phyloP scores from a whole-genome alignment of 2,329 filamentous ascomycete genomes.

The Botrytis cinerea region DNA sequence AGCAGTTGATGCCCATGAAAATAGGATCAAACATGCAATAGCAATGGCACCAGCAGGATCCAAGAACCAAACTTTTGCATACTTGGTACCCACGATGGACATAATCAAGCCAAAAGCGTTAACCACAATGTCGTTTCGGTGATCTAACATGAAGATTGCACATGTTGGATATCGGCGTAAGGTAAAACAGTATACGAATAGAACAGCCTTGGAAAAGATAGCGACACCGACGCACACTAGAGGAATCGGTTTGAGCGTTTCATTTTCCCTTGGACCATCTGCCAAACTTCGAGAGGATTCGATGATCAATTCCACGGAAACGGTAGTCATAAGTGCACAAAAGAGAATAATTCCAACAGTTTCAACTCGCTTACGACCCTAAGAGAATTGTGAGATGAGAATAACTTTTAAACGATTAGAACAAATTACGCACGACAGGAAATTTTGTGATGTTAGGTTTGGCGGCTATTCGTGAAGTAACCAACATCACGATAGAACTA shows the following conservation, averaged over 20 bases:
- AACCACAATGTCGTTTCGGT: constrained; percentile 95
- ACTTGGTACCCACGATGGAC: constrained; percentile 84
- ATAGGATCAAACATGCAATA: constrained; percentile 74
- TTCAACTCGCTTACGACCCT: constrained; percentile 64
- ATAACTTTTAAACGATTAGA: neutral
- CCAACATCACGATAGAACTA: constrained; percentile 81
- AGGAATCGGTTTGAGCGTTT: constrained; percentile 68
- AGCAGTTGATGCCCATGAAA: constrained; percentile 81
- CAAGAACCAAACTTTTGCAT: constrained; percentile 77
- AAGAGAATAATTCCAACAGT: constrained; percentile 96
- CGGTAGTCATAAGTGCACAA: constrained; percentile 92
- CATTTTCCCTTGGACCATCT: constrained; percentile 47
- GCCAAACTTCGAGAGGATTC: constrained; percentile 75
- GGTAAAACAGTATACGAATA: constrained; percentile 93
- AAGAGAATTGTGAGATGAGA: neutral
- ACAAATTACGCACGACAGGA: constrained; percentile 14
- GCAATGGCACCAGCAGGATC: constrained; percentile 90
- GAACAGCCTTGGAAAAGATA: constrained; percentile 76
- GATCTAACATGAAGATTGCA: constrained; percentile 92
- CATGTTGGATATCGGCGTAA: constrained; percentile 89
- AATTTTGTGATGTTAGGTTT: constrained; percentile 48
- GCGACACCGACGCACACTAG: constrained; percentile 76
- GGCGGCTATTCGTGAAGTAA: constrained; percentile 85
- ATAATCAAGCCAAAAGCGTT: constrained; percentile 92
- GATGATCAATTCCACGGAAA: constrained; percentile 89